Percentiles rank a stretch among this genome's conserved stretches.
These are phyloP conservation scores for Spiromastix sp. DNA, from an alignment of 2,329 filamentous ascomycete species.

Conservation along the genomic window DNA sequence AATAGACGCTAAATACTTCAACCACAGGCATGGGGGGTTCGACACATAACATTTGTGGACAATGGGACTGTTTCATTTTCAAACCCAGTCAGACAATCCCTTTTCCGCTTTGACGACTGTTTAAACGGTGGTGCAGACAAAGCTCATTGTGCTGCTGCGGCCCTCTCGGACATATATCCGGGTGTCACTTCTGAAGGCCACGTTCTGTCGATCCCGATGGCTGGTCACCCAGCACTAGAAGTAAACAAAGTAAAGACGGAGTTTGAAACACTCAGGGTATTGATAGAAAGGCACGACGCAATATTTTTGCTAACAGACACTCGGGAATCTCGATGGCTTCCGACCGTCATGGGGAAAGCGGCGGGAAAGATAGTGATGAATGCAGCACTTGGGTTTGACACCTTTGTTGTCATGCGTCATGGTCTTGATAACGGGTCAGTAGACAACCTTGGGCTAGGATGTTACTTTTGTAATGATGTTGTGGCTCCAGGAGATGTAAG, in stretches of 20 bases:
- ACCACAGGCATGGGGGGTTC: slow-evolving; percentile 71
- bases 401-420: slow-evolving; percentile 94
- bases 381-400: slow-evolving; percentile 90
- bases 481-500: slow-evolving; percentile 86
- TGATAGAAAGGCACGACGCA: slow-evolving; percentile 79
- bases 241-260: slow-evolving; percentile 59
- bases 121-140: slow-evolving; percentile 75
- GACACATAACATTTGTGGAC: slow-evolving; percentile 92
- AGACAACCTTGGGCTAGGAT: slow-evolving; percentile 63
- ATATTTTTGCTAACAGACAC: slow-evolving; percentile 98
- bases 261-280: slow-evolving; percentile 60
- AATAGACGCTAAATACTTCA: background rate
- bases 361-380: slow-evolving; percentile 93
- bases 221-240: slow-evolving; percentile 77
- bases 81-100: slow-evolving; percentile 87
- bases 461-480: slow-evolving; percentile 98
- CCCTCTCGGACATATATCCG: slow-evolving; percentile 77
- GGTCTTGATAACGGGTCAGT: slow-evolving; percentile 53
- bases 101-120: slow-evolving; percentile 87
- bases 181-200: slow-evolving; percentile 75
- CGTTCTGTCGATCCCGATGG: slow-evolving; percentile 83
- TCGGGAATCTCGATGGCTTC: slow-evolving; percentile 86
- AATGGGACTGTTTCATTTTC: slow-evolving; percentile 90
- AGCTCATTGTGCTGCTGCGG: slow-evolving; percentile 67
- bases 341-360: slow-evolving; percentile 91